phyloP scores from a whole-genome alignment of 441 rosid species.

The Brassica hybrid region DNA sequence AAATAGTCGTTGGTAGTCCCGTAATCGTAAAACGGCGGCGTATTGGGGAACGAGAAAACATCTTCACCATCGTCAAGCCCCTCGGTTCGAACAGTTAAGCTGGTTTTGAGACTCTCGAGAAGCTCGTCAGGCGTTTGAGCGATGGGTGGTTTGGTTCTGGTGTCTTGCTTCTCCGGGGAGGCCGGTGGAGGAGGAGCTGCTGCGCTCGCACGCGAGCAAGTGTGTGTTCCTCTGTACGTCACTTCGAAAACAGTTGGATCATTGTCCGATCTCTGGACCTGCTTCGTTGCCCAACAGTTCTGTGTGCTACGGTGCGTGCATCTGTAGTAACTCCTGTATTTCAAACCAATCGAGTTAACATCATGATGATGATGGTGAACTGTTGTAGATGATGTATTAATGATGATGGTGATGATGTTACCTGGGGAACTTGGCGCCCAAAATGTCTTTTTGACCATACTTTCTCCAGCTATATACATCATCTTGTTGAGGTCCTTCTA shows the following conservation, averaged over 20 bases:
- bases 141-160: conserved; percentile 11
- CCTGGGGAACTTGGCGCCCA: conserved; percentile 76
- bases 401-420: conserved; percentile 32
- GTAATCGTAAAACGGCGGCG: conserved; percentile 52
- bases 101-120: conserved; percentile 50
- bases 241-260: conserved; percentile 63
- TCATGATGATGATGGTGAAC: conserved; percentile 2
- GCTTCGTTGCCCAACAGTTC: conserved; percentile 72
- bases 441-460: conserved; percentile 77
- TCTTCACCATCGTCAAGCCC: conserved; percentile 56
- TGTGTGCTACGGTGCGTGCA: conserved; percentile 65
- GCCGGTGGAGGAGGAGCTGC: conserved; percentile 41
- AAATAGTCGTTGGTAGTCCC: conserved; percentile 43
- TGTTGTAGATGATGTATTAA: background rate
- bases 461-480: conserved; percentile 77
- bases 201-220: conserved; percentile 45
- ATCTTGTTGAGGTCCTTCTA: conserved; percentile 65
- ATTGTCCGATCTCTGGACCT: conserved; percentile 69
- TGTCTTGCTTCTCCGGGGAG: conserved; percentile 60
- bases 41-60: conserved; percentile 67
- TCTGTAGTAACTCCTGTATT: conserved; percentile 68
- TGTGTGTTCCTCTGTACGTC: conserved; percentile 70
- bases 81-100: conserved; percentile 55
- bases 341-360: background rate
- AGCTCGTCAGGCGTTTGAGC: conserved; percentile 50